Evolutionary conservation across 2,329 filamentous ascomycete species (phyloP).

Genomic region (Verticillium albo-atrum): DNA sequence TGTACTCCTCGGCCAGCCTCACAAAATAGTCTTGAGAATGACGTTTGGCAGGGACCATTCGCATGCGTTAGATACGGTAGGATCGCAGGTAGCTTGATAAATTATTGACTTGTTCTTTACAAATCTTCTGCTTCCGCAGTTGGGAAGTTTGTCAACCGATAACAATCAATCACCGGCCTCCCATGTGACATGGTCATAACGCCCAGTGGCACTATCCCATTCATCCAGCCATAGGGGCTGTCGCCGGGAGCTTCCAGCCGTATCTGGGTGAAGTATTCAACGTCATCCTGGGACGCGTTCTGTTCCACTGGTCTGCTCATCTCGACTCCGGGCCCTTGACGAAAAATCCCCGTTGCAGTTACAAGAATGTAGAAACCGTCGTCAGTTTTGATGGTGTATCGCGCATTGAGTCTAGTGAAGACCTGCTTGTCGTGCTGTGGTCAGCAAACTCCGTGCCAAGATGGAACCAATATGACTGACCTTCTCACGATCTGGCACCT

Average conservation of each 20-base stretch:
- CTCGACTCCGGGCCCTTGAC: slow-evolving; percentile 1
- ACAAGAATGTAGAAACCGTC: slow-evolving; percentile 15
- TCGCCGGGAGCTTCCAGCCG: slow-evolving; percentile 14
- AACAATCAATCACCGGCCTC: slow-evolving; percentile 15
- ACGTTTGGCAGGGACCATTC: no score
- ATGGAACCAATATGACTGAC: not conserved
- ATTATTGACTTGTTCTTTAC: not conserved
- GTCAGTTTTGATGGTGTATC: slow-evolving; percentile 14
- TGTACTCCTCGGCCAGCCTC: no score
- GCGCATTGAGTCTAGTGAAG: slow-evolving; percentile 11
- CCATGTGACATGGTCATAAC: slow-evolving; percentile 16
- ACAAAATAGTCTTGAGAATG: no score
- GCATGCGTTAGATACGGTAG: no score
- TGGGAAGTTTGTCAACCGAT: slow-evolving; percentile 17
- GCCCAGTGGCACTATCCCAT: slow-evolving; percentile 13
- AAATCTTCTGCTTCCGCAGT: slow-evolving; percentile 5
- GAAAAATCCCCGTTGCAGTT: slow-evolving; percentile 11
- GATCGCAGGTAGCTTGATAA: no score
- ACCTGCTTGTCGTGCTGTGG: not conserved
- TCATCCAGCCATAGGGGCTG: slow-evolving; percentile 15
- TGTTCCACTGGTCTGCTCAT: not conserved
- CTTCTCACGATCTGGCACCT: slow-evolving; percentile 10
- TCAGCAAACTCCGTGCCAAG: not conserved
- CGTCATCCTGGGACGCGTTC: slow-evolving; percentile 12
- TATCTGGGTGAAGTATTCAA: slow-evolving; percentile 18